A percentile compares a stretch with the other conserved stretches of the same genome.
These are phyloP conservation scores for Gymnopilus dilepis DNA, from an alignment of 768 basidiomycete species.

Conservation along the genomic window DNA sequence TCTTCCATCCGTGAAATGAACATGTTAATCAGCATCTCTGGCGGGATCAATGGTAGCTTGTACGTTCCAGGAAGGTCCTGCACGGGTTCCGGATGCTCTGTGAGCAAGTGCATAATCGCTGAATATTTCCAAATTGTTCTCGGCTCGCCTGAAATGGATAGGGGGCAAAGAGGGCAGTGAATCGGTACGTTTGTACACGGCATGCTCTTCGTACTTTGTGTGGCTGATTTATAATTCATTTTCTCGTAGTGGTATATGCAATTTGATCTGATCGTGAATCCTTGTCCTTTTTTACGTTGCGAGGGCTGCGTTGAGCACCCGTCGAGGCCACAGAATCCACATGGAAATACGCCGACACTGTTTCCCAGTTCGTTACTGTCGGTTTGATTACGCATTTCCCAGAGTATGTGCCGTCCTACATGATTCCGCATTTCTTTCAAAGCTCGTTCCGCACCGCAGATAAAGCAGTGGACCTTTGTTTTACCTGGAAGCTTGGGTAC, in stretches of 20 bases:
- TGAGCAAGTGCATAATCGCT: not conserved
- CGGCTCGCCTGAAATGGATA: not conserved
- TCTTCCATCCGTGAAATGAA: constrained; percentile 12
- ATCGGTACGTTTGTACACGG: constrained; percentile 28
- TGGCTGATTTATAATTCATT: constrained; percentile 18
- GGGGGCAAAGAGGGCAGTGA: constrained; percentile 22
- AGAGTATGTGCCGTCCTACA: constrained; percentile 23
- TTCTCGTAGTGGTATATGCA: constrained; percentile 21
- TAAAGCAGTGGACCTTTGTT: constrained; percentile 2
- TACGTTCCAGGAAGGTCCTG: not conserved
- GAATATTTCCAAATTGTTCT: constrained; percentile 8
- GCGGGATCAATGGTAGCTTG: not conserved
- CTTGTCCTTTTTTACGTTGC: not conserved
- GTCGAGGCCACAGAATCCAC: constrained; percentile 14
- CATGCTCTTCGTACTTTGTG: not conserved
- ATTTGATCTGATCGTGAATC: not conserved
- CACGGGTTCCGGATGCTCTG: not conserved
- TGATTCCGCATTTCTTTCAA: constrained; percentile 21
- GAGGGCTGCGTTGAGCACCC: constrained; percentile 3
- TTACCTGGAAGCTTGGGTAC: not conserved
- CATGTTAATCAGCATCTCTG: constrained; percentile 2
- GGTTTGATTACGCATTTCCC: constrained; percentile 1
- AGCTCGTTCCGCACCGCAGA: not conserved
- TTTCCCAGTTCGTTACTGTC: not conserved
- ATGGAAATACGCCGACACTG: constrained; percentile 15